Evolutionary conservation across 2,329 filamentous ascomycete genomes (phyloP).

Genomic region (Calonectria leucothoes): DNA sequence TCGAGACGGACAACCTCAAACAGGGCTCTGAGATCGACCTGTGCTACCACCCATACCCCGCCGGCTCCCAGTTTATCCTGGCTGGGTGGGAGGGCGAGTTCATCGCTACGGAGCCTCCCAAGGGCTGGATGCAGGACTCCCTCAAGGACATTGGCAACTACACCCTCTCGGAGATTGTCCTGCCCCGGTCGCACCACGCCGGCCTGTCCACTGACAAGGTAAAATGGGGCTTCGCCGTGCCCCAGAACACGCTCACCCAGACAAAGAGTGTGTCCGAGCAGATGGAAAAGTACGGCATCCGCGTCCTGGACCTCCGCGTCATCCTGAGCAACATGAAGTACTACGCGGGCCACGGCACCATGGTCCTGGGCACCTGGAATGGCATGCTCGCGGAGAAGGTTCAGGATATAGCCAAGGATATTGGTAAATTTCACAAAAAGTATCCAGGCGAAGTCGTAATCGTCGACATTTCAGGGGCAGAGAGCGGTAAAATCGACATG

Average conservation of each 20-base stretch:
- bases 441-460: slow-evolving; percentile 49
- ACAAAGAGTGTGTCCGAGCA: slow-evolving; percentile 35
- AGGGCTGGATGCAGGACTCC: slow-evolving; percentile 46
- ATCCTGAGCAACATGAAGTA: slow-evolving; percentile 13
- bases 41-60: slow-evolving; percentile 22
- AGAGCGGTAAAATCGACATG: slow-evolving; percentile 11
- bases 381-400: slow-evolving; percentile 42
- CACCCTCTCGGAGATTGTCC: slow-evolving; percentile 43
- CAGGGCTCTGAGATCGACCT: slow-evolving; percentile 28
- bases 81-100: slow-evolving; percentile 47
- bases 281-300: slow-evolving; percentile 41
- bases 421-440: slow-evolving; percentile 44
- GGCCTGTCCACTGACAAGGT: slow-evolving; percentile 38
- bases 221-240: slow-evolving; percentile 14
- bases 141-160: slow-evolving; percentile 40
- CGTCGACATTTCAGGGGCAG: slow-evolving; percentile 41
- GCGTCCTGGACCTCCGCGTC: slow-evolving; percentile 46
- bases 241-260: slow-evolving; percentile 42
- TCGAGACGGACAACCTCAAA: slow-evolving; percentile 36
- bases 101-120: slow-evolving; percentile 37
- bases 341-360: slow-evolving; percentile 35
- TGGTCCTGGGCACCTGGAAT: slow-evolving; percentile 27
- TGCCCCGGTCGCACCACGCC: slow-evolving; percentile 47
- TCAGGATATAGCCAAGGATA: slow-evolving; percentile 40
- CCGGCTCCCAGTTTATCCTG: slow-evolving; percentile 43